Evolutionary conservation across 345 rosid genomes (phyloP), one percentile per base, ranked within the genome.

Genomic region (Noccaea bulbosa): DNA sequence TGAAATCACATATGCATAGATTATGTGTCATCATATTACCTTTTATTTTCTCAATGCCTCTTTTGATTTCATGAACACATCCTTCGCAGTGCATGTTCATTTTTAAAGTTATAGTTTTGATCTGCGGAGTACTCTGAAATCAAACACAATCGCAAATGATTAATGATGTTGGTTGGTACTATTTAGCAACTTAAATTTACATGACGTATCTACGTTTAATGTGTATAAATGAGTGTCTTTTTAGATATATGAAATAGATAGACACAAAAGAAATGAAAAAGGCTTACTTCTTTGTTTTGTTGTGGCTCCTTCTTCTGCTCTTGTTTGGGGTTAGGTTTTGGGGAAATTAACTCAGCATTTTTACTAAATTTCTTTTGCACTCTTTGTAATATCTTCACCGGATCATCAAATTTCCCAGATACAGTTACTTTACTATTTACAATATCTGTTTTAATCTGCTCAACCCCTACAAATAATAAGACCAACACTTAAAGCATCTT

Each of bases 41-140:
- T 84, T 77, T 63, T 78, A 88, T 80, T 74, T 71, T 80, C 56
- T 24, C 61, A 65, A 87, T 66, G 44, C 24, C 71, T 73, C 33
- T 81, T 72, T 78, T 81, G 45, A 84, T 81, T 16, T 83, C 93
- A 41, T 60, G 30, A 20, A 77, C 96, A 70, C 97, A 88, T 3
- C 84, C 90, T 69, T 84, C 87, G 48, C 97, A 88, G 6, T 88
- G 91, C 80, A 91, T 88, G 35, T 55, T 70, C 80, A 87, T 79
- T 70, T 78, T 86, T 27, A 89, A 79, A 48, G 65, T 66, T 2
- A 62, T 64, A 3, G 71, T 76, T 72, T 77, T 81, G 41, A 82
- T 73, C 30, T 74, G 50, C 2, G 78, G 81, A 80, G 83, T 3
- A 45, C 50, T 70, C 81, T 38, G 30, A 62, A 69, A 45, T 4